Evolutionary conservation across 2,329 filamentous ascomycete species (phyloP), one percentile per base, ranked within the genome.

Genomic region (Blastomyces gilchristii): DNA sequence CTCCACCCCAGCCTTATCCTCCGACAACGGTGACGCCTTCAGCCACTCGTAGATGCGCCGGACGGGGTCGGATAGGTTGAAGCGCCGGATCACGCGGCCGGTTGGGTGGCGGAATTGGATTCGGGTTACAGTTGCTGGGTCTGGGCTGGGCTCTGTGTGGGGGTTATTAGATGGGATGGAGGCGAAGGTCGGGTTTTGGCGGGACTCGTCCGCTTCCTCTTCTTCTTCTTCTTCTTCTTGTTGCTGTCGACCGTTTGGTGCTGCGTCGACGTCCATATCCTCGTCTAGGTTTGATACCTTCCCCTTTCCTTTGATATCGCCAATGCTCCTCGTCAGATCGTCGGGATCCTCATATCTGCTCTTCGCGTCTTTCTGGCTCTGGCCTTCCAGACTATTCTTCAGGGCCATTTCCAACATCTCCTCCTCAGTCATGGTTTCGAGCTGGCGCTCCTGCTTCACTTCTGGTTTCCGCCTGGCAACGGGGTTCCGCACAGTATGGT

Each of bases 351-450:
- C 82, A 8, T 88, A 80, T 68, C 85, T 87, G 14, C 25, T 22
- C 43, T 7, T n/a, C 6, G 9, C 16, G 0, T 71, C 73, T 45
- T 52, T 31, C 22, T 18, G 31, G 0, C 71, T 73, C 47, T 77
- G 78, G 41, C 82, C 83, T 16, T 85, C 87, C 56, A 97, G 78
- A 72, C 92, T 97, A 77, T 95, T 94, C 73, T 92, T 86, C 72
- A 99, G 76, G 0, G 94, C 94, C 83, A 97, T 87, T 75, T 97
- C 89, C 68, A 99, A 79, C 91, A 96, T 96, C 77, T 99, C 92
- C 59, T 97, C 92, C 73, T 99, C 94, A 0, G 91, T 96, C 87
- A 99, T 93, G 49, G 89, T 86, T 64, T 89, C 88, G 1, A 97
- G 84, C 67, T 93, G 90, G 62, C 89, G 81, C 60, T 84, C 81